Evolutionary conservation across 441 rosid species (phyloP).

Genomic region (Erysimum pusillum): DNA sequence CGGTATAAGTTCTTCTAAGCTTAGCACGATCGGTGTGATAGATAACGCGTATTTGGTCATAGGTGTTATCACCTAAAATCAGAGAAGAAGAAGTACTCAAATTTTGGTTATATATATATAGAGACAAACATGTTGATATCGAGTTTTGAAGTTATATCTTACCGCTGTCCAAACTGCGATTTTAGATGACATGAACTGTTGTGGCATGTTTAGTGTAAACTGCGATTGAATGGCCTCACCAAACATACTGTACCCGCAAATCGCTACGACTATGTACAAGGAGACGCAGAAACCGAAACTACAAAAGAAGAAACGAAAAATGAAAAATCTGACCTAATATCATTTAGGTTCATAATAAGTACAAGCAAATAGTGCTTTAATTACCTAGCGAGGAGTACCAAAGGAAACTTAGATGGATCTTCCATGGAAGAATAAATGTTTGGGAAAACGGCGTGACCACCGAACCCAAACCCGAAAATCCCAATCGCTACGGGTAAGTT

Average conservation of each 20-base stretch:
- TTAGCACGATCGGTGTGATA: conserved; percentile 70
- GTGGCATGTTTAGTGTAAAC: conserved; percentile 85
- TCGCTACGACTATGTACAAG: conserved; percentile 61
- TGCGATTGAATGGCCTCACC: conserved; percentile 80
- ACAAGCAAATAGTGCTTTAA: not conserved
- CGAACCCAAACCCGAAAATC: conserved; percentile 66
- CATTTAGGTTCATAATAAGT: conserved; percentile 18
- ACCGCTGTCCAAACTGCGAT: conserved; percentile 85
- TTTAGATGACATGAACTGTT: conserved; percentile 61
- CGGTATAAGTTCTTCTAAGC: conserved; percentile 82
- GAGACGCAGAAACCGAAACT: conserved; percentile 68
- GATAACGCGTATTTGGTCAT: conserved; percentile 83
- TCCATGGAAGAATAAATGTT: conserved; percentile 81
- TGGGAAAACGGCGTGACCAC: conserved; percentile 82
- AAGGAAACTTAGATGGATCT: conserved; percentile 63
- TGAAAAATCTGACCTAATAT: not conserved
- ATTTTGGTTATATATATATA: not conserved
- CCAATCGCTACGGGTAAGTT: conserved; percentile 78
- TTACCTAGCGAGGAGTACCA: conserved; percentile 65
- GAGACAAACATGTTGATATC: not conserved
- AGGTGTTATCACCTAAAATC: conserved; percentile 71
- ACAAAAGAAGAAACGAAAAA: conserved; percentile 36
- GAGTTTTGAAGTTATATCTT: conserved; percentile 24
- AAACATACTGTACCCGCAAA: conserved; percentile 75
- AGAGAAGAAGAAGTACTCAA: not conserved